These are phyloP conservation scores for Fusarium subtropicale DNA, from an alignment of 2,329 filamentous ascomycete species.

Conservation along the genomic window DNA sequence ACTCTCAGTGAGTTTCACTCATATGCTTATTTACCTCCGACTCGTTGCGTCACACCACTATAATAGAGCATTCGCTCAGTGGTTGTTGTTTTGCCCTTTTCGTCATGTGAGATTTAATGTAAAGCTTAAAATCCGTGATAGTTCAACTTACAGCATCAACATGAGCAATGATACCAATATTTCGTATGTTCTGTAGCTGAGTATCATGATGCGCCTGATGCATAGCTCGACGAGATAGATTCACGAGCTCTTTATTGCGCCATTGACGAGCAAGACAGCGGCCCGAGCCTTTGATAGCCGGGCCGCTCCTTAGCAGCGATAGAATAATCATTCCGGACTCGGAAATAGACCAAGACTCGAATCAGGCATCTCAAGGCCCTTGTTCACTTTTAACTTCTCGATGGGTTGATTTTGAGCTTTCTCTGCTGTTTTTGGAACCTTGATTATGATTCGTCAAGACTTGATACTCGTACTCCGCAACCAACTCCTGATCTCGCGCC, in stretches of 20 bases:
- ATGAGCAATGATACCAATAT: constrained; percentile 98
- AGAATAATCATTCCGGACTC: constrained; percentile 42
- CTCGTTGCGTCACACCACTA: constrained; percentile 85
- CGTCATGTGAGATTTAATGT: constrained; percentile 5
- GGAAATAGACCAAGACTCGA: constrained; percentile 11
- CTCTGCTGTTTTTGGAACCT: constrained; percentile 31
- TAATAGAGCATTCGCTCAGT: constrained; percentile 99
- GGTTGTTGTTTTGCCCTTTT: constrained; percentile 91
- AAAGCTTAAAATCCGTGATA: accelerated
- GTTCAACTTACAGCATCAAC: constrained; percentile 79
- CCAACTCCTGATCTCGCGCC: constrained; percentile 7
- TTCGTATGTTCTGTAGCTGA: constrained; percentile 72
- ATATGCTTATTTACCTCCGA: constrained; percentile 69
- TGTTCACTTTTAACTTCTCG: constrained; percentile 4
- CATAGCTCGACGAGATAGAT: constrained; percentile 31
- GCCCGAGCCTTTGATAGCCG: constrained; percentile 35
- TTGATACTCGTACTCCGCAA: not conserved
- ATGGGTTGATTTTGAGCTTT: constrained; percentile 31
- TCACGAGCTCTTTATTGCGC: constrained; percentile 30
- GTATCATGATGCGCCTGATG: constrained; percentile 43
- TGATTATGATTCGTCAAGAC: constrained; percentile 26
- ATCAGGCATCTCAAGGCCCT: constrained; percentile 34
- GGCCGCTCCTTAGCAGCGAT: constrained; percentile 41
- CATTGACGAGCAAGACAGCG: constrained; percentile 41
- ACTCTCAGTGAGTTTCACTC: not conserved